These are phyloP conservation scores for Penicillium verhagenii DNA, from an alignment of 495 filamentous ascomycete genomes.

Conservation along the genomic window DNA sequence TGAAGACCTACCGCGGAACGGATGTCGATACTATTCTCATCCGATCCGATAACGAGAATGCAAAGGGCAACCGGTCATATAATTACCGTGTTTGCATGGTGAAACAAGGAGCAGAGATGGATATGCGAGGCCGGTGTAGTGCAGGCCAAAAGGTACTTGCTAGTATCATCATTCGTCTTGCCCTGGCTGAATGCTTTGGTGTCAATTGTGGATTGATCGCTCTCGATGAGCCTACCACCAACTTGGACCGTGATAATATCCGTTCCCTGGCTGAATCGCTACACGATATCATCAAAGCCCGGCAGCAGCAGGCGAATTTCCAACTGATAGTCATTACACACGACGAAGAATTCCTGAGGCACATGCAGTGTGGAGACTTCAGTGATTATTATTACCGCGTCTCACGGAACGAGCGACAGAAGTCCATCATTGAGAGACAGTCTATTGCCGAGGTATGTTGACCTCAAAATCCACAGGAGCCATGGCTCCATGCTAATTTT, in stretches of 20 bases:
- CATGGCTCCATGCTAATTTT: conserved; percentile 3
- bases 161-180: conserved; percentile 95
- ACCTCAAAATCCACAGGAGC: background rate
- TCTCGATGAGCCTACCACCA: conserved; percentile 97
- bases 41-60: conserved; percentile 77
- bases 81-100: conserved; percentile 99
- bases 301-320: conserved; percentile 88
- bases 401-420: conserved; percentile 77
- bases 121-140: conserved; percentile 97
- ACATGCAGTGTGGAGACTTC: conserved; percentile 95
- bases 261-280: conserved; percentile 79
- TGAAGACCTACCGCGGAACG: conserved; percentile 92
- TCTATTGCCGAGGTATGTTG: conserved; percentile 56
- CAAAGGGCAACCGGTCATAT: conserved; percentile 77
- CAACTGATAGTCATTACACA: conserved; percentile 99
- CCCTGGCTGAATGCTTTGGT: conserved; percentile 95
- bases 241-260: conserved; percentile 94
- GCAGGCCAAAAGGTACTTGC: conserved; percentile 96
- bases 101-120: conserved; percentile 96
- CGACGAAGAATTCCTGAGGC: conserved; percentile 91
- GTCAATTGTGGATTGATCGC: conserved; percentile 95
- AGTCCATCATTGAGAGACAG: conserved; percentile 78
- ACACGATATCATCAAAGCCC: conserved; percentile 80
- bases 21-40: conserved; percentile 98
- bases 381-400: conserved; percentile 89